Percentiles rank a stretch among this genome's conserved stretches.
These are phyloP conservation scores for Populus simonii DNA, from an alignment of 345 rosid genomes.

Conservation along the genomic window DNA sequence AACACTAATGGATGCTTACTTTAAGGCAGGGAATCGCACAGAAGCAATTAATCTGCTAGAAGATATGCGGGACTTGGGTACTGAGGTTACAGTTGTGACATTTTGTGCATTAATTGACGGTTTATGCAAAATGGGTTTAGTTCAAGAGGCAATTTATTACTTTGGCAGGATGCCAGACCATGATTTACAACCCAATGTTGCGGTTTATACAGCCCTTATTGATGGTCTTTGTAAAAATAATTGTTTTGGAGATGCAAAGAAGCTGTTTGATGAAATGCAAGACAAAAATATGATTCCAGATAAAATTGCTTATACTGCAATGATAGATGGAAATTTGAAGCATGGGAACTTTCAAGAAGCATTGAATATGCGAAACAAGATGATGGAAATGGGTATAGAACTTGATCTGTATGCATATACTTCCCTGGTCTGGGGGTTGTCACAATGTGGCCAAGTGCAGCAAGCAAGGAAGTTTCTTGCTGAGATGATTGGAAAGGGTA, in stretches of 20 bases:
- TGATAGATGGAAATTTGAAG: slow-evolving; percentile 63
- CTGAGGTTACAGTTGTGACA: slow-evolving; percentile 61
- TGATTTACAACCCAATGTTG: slow-evolving; percentile 53
- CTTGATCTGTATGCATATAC: slow-evolving; percentile 72
- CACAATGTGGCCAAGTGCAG: slow-evolving; percentile 48
- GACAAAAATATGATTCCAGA: slow-evolving; percentile 47
- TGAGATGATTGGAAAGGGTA: slow-evolving; percentile 61
- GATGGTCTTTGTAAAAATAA: slow-evolving; percentile 72
- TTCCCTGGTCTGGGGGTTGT: slow-evolving; percentile 58
- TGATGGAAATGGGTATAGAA: slow-evolving; percentile 55
- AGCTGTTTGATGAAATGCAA: slow-evolving; percentile 48
- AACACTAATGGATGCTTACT: slow-evolving; percentile 57
- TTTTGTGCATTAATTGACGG: slow-evolving; percentile 71
- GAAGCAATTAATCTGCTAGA: slow-evolving; percentile 50
- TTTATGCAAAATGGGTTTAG: slow-evolving; percentile 55
- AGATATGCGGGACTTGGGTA: slow-evolving; percentile 43
- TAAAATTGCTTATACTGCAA: slow-evolving; percentile 52
- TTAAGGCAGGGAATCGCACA: slow-evolving; percentile 44
- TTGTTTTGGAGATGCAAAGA: slow-evolving; percentile 48
- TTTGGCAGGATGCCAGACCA: slow-evolving; percentile 45
- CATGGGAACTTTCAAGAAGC: slow-evolving; percentile 52
- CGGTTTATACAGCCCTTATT: slow-evolving; percentile 60
- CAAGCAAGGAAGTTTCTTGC: slow-evolving; percentile 48
- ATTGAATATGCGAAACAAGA: slow-evolving; percentile 40
- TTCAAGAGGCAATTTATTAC: slow-evolving; percentile 52